Evolutionary conservation across 495 filamentous ascomycete species (phyloP), one percentile per base, ranked within the genome.

Genomic region (Aspergillus incahuasiensis): DNA sequence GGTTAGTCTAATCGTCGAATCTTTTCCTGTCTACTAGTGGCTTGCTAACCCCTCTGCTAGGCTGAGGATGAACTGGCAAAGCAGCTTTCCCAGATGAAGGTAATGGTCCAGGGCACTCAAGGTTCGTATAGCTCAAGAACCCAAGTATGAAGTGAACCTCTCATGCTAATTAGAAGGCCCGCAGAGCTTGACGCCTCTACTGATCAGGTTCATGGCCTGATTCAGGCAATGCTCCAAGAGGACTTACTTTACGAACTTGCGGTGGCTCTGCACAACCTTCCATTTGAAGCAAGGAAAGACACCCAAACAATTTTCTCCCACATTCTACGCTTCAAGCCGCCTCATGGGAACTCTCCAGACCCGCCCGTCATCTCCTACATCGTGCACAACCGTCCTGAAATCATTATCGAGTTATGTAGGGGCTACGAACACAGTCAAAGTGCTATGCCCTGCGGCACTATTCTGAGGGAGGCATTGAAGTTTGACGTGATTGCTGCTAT

Each of bases 241-340:
- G 90, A 97, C 68, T 75, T 99, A 20, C 82, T 97, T 34, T 88
- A 86, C 61, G 75, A 87, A 30, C 85, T 99, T 35, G 87, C 92
- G 24, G 78, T 81, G 43, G 83, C 84, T 65, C 85, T 99, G 46
- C 82, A 87, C 68, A 79, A 85, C 24, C 83, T 97, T 6, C 89
- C 92, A 6, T 99, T 99, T 77, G 95, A 99, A 75, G 86, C 90
- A 22, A 83, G 88, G 63, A 95, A 95, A 73, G 90, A 95, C 64
- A 85, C 86, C 8, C 89, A 96, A 67, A 87, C 88, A 62, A 91
- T 96, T 63, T 88, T 95, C 77, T 92, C 88, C 11, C 88, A 90
- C 71, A 83, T 89, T 48, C 85, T 96, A 66, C 87, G 91, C 28
- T 95, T 90, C 77, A 86, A 86, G 57, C 79, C 86, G 11, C 68